Base-by-base conservation (phyloP, 768 basidiomycete species). In the Lentinula guzmanii region DNA sequence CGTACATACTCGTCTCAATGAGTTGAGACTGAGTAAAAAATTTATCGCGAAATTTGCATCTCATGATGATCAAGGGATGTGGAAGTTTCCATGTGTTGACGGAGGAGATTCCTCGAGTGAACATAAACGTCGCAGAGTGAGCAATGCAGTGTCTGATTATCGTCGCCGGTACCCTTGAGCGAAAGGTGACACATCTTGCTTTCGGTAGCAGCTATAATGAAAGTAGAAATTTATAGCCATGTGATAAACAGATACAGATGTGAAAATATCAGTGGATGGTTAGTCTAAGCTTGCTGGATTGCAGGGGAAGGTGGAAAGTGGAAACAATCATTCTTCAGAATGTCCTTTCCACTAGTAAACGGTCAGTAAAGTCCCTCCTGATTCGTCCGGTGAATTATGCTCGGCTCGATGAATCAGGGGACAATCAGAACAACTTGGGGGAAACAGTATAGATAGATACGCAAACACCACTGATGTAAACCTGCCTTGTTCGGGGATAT, bases 91-190 rank as follows among this genome's bases (percentile, higher is more conserved):
- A 75, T 63, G 41, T 75, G 74, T 28, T 61, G 60, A 6, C 69
- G 65, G 16, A 74, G 71, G 18, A 71, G 66, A 2, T 67, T 66
- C 5, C 62, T 51, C 34, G 62, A 62, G 50, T 68, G 66, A 64
- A 74, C 74, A 63, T 75, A 73, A 37, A 60, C 58, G 60, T 75
- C 73, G 65, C 74, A 75, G 28, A 74, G 64, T 35, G 72, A 68
- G 67, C 74, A 75, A 67, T 75, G 74, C 16, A 66, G 61, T 18
- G 13, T 10, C 31, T 41, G 37, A n/a, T 60, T 33, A 3, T 51
- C 59, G 6, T 52, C 50, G 15, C 21, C n/a, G 24, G 41, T 21
- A 28, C 43, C 58, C 7, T 34, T 13, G 34, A 45, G 35, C 13
- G 31, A 24, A 0, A 28, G 1, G 13, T 60, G 48, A 3, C 16